A percentile compares a stretch with the other conserved stretches of the same genome.
phyloP scores from a whole-genome alignment of 352 stramenopile species.

The Elongisporangium undulatum region DNA sequence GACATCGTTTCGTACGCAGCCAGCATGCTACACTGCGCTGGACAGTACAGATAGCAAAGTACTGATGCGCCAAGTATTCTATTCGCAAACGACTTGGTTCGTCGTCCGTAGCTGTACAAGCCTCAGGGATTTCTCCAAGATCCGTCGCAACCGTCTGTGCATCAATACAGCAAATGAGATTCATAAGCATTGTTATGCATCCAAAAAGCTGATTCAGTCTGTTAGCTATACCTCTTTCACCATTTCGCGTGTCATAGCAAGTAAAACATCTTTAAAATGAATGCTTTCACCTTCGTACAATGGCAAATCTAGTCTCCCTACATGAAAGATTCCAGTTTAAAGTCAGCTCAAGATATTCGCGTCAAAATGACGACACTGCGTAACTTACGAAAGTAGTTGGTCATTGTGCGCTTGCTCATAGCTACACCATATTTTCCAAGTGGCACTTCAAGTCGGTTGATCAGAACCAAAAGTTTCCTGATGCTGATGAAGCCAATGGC shows the following conservation, averaged over 20 bases:
- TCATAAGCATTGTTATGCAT: too few species aligned
- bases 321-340: too few species aligned
- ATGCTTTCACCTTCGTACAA: slow-evolving; percentile 82
- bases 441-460: slow-evolving; percentile 70
- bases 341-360: too few species aligned
- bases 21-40: slow-evolving; percentile 50
- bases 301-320: slow-evolving; percentile 59
- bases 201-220: too few species aligned
- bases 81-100: slow-evolving; percentile 27
- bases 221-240: slow-evolving; percentile 55
- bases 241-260: slow-evolving; percentile 75
- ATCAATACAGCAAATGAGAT: background rate
- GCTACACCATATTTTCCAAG: slow-evolving; percentile 56
- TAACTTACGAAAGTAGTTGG: slow-evolving; percentile 57
- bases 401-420: slow-evolving; percentile 38
- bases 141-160: slow-evolving; percentile 30
- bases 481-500: slow-evolving; percentile 83
- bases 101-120: slow-evolving; percentile 28
- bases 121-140: slow-evolving; percentile 33
- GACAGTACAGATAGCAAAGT: slow-evolving; percentile 57
- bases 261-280: slow-evolving; percentile 86
- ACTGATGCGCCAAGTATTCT: slow-evolving; percentile 65
- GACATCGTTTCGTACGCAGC: slow-evolving; percentile 64
- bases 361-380: too few species aligned
- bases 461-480: slow-evolving; percentile 63